phyloP scores from a whole-genome alignment of 768 basidiomycete species.

The Tylopilus sp. region DNA sequence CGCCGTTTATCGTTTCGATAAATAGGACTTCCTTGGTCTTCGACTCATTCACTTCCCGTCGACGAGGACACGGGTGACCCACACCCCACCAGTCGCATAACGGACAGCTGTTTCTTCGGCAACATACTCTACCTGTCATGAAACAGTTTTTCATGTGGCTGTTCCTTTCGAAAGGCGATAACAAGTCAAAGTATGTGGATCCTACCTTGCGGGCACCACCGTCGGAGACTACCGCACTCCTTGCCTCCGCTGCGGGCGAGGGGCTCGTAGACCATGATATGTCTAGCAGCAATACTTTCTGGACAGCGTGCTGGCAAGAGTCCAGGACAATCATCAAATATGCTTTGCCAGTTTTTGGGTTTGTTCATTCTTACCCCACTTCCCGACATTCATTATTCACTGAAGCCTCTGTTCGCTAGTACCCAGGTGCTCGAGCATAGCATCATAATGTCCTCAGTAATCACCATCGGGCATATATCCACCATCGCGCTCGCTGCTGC shows the following conservation, averaged over 20 bases:
- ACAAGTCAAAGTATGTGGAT: not conserved
- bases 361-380: constrained; percentile 21
- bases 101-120: not conserved
- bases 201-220: not conserved
- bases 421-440: constrained; percentile 85
- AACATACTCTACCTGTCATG: not conserved
- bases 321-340: constrained; percentile 52
- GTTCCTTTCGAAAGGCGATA: not conserved
- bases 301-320: constrained; percentile 5
- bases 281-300: constrained; percentile 21
- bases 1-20: not conserved
- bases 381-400: not conserved
- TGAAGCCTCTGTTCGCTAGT: constrained; percentile 25
- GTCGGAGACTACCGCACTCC: constrained; percentile 57
- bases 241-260: constrained; percentile 50
- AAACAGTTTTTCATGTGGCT: constrained; percentile 2
- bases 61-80: constrained; percentile 46
- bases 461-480: constrained; percentile 91
- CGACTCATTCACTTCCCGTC: constrained; percentile 34
- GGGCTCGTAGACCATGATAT: constrained; percentile 30
- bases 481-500: constrained; percentile 87
- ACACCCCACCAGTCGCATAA: constrained; percentile 1
- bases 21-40: not conserved
- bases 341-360: constrained; percentile 75
- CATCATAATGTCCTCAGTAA: constrained; percentile 77